Evolutionary conservation across 1,284 basidiomycete genomes (phyloP).

Genomic region (Malassezia nana): DNA sequence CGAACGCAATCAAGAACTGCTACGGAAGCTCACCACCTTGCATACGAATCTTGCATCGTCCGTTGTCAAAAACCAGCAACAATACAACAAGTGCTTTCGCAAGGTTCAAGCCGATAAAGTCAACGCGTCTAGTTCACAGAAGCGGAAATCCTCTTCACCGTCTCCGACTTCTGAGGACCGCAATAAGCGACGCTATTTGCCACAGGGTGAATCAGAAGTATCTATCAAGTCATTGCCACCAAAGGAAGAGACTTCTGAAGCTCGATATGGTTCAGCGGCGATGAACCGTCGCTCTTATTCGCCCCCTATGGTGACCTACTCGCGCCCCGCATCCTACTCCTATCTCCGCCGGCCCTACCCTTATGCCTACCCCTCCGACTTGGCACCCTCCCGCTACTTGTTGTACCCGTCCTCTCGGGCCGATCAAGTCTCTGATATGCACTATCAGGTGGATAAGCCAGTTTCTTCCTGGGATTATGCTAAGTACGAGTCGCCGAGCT

Average conservation of each 20-base stretch:
- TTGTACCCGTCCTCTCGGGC: neutral
- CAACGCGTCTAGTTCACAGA: neutral
- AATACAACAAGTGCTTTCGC: neutral
- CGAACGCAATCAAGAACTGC: slow-evolving; percentile 79
- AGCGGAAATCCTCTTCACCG: neutral
- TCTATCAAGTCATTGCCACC: neutral
- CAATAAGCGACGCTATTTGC: neutral
- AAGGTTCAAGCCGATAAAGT: neutral
- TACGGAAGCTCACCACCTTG: slow-evolving; percentile 72
- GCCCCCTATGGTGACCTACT: neutral
- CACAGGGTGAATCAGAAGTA: neutral
- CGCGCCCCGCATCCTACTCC: neutral
- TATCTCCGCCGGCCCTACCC: neutral
- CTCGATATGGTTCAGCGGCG: neutral
- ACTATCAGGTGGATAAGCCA: neutral
- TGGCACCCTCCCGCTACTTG: neutral
- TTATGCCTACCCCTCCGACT: neutral
- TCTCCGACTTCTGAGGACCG: neutral
- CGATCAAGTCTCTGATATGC: neutral
- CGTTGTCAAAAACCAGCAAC: slow-evolving; percentile 15
- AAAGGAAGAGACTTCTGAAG: neutral
- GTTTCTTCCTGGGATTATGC: neutral
- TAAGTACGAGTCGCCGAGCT: neutral
- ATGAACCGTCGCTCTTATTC: neutral
- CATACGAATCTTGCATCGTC: slow-evolving; percentile 63